These are phyloP conservation scores for Rhodomyrtus tomentosa DNA, from an alignment of 345 rosid genomes.

Conservation along the genomic window DNA sequence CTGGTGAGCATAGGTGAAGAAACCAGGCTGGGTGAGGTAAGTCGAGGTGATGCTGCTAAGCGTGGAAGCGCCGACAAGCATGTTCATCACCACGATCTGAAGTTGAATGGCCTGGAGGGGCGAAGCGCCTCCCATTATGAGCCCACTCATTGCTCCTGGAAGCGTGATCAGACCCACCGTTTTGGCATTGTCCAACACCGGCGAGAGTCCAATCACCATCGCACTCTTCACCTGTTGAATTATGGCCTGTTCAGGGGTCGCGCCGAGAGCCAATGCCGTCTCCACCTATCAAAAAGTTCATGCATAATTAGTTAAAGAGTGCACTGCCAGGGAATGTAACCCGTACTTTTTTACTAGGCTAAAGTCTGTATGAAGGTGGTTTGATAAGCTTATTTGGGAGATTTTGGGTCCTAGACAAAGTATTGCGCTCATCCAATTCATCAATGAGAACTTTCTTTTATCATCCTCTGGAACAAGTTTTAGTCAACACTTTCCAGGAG, in stretches of 20 bases:
- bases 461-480: neutral
- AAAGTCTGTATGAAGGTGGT: neutral
- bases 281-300: conserved; percentile 13
- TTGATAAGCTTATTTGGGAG: neutral
- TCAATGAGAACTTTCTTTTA: neutral
- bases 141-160: conserved; percentile 86
- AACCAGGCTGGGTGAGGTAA: conserved; percentile 71
- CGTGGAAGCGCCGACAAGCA: conserved; percentile 71
- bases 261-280: conserved; percentile 81
- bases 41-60: conserved; percentile 73
- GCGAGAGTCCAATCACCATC: conserved; percentile 64
- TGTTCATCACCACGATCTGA: conserved; percentile 90
- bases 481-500: neutral
- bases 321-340: too few species aligned
- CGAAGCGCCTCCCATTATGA: conserved; percentile 94
- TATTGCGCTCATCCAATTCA: neutral
- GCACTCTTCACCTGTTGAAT: conserved; percentile 60
- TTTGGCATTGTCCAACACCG: conserved; percentile 77
- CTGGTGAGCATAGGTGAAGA: conserved; percentile 76
- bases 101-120: conserved; percentile 80
- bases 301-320: too few species aligned
- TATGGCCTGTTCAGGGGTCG: conserved; percentile 78
- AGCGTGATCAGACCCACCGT: conserved; percentile 83
- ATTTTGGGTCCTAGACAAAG: neutral
- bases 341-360: too few species aligned